Evolutionary conservation across 345 rosid species (phyloP).

Genomic region (Murraya koenigii): DNA sequence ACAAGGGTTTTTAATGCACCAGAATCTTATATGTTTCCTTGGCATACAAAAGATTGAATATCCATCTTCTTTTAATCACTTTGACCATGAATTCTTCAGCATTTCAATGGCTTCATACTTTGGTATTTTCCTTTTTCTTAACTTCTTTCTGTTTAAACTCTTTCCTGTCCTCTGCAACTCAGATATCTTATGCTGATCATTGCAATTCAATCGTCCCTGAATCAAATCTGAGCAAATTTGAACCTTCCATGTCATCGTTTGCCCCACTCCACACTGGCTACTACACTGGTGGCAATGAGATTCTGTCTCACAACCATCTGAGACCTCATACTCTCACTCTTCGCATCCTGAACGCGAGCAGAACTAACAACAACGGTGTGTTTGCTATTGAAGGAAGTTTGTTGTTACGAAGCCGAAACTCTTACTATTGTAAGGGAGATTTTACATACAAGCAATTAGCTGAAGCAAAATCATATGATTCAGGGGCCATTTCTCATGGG

Average conservation of each 20-base stretch:
- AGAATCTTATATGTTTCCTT: not conserved
- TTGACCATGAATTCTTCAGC: not conserved
- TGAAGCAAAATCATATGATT: not conserved
- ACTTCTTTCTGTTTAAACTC: not conserved
- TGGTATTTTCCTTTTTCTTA: not conserved
- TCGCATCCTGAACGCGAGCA: not conserved
- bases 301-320: not conserved
- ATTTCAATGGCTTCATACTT: not conserved
- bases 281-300: constrained; percentile 8
- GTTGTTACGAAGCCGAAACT: not conserved
- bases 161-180: constrained; percentile 4
- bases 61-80: not conserved
- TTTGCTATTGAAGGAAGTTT: constrained; percentile 20
- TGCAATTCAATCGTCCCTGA: constrained; percentile 31
- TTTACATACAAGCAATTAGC: not conserved
- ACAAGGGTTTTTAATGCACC: not conserved
- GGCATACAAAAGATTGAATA: not conserved
- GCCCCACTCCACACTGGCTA: constrained; percentile 6
- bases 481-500: not conserved
- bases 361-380: constrained; percentile 18
- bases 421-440: not conserved
- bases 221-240: not conserved
- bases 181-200: constrained; percentile 22
- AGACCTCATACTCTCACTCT: constrained; percentile 10
- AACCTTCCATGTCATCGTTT: not conserved